Conservation (phyloP, 139 green algal genomes). For the Micractinium sp. region DNA sequence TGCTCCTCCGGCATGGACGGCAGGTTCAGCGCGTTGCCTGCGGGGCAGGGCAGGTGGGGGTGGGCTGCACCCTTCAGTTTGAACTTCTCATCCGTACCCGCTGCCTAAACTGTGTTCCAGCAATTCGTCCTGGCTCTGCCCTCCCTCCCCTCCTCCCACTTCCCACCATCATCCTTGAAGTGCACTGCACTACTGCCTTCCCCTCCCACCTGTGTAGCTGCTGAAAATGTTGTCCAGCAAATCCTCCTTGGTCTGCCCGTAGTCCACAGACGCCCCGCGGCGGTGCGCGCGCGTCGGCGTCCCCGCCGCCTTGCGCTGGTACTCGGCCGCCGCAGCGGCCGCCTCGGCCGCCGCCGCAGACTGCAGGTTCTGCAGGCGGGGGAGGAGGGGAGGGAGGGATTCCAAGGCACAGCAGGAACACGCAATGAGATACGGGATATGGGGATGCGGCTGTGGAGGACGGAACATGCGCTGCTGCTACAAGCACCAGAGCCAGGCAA, state of each 20-base stretch:
- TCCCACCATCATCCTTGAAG: too few relatives aligned
- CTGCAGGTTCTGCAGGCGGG: slow-evolving; percentile 12
- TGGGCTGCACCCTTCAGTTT: too few relatives aligned
- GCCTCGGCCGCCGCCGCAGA: slow-evolving; percentile 19
- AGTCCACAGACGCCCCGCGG: slow-evolving; percentile 16
- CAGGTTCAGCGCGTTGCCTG: slow-evolving; percentile 11
- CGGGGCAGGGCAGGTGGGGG: neutral
- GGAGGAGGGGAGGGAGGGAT: neutral
- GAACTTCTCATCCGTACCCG: too few relatives aligned
- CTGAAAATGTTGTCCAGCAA: slow-evolving; percentile 45
- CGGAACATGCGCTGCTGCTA: too few relatives aligned
- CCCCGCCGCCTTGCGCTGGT: slow-evolving; percentile 34
- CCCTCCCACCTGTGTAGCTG: neutral
- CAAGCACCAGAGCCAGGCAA: too few relatives aligned
- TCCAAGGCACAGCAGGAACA: too few relatives aligned
- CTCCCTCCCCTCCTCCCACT: neutral
- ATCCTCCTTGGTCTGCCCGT: slow-evolving; percentile 46
- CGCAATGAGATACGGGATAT: too few relatives aligned
- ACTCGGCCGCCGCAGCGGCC: slow-evolving; percentile 14
- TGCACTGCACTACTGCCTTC: too few relatives aligned
- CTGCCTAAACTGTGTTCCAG: too few relatives aligned
- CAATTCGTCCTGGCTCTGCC: too few relatives aligned
- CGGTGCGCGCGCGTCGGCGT: slow-evolving; percentile 28
- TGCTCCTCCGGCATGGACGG: slow-evolving; percentile 32
- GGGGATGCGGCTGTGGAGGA: too few relatives aligned